A percentile compares a stretch with the other conserved stretches of the same genome.
Evolutionary conservation across 1,284 basidiomycete genomes (phyloP).

Genomic region (Malassezia pachydermatis): DNA sequence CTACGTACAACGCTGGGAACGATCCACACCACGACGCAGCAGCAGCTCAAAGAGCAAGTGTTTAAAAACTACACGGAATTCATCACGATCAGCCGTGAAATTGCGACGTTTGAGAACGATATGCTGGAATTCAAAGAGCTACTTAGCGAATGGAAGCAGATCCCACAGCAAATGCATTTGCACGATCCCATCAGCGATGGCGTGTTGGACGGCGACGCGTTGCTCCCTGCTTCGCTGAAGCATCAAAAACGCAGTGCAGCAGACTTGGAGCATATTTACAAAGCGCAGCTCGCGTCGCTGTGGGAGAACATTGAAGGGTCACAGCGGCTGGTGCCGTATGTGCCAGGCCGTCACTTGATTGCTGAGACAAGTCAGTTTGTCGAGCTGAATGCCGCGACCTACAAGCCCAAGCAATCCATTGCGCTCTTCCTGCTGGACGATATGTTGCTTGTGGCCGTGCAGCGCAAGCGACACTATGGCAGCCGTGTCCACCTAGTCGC

Average conservation of each 20-base stretch:
- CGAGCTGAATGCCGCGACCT: slow-evolving; percentile 85
- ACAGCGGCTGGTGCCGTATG: slow-evolving; percentile 82
- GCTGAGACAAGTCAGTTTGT: slow-evolving; percentile 73
- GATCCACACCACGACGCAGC: slow-evolving; percentile 29
- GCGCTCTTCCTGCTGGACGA: slow-evolving; percentile 87
- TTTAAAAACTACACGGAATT: slow-evolving; percentile 71
- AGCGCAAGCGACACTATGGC: slow-evolving; percentile 46
- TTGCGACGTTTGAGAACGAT: slow-evolving; percentile 88
- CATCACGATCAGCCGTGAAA: slow-evolving; percentile 91
- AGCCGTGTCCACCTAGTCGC: slow-evolving; percentile 64
- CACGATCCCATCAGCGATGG: slow-evolving; percentile 24
- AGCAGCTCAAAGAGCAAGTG: slow-evolving; percentile 37
- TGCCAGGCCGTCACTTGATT: slow-evolving; percentile 79
- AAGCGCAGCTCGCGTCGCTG: slow-evolving; percentile 79
- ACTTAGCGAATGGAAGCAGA: slow-evolving; percentile 70
- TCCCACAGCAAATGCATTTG: slow-evolving; percentile 37
- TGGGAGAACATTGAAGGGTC: slow-evolving; percentile 91
- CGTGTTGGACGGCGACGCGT: slow-evolving; percentile 7
- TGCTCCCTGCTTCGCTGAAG: slow-evolving; percentile 14
- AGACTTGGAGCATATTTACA: slow-evolving; percentile 85
- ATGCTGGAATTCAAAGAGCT: slow-evolving; percentile 93
- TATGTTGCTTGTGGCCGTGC: slow-evolving; percentile 71
- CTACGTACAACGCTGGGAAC: slow-evolving; percentile 24
- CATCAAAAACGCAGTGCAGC: slow-evolving; percentile 25
- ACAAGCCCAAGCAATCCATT: slow-evolving; percentile 76